Percentiles rank a stretch among this genome's conserved stretches.
Conservation (phyloP, 306 rosid genomes). For the Inga leiocalycina region DNA sequence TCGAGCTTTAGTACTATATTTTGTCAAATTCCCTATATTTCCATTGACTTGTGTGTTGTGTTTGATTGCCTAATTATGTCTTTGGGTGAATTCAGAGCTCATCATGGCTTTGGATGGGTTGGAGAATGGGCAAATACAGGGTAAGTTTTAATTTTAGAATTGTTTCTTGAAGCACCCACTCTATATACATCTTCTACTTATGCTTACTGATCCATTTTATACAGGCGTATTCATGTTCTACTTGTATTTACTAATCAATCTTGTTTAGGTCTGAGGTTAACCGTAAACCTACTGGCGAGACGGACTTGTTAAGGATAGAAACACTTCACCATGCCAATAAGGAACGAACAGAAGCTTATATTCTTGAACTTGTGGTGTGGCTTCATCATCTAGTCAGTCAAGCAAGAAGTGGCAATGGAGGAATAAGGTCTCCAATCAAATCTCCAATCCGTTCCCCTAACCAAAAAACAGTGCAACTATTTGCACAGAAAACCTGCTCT, state of each 20-base stretch:
- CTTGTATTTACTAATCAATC: conserved; percentile 20
- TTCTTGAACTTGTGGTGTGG: conserved; percentile 91
- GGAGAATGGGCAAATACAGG: conserved; percentile 99
- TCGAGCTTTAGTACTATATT: conserved; percentile 24
- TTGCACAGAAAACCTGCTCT: conserved; percentile 52
- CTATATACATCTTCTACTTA: conserved; percentile 20
- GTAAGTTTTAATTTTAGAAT: conserved; percentile 48
- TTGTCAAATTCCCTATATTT: conserved; percentile 9
- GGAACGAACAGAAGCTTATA: conserved; percentile 74
- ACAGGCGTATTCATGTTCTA: conserved; percentile 39
- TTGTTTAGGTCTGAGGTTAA: conserved; percentile 70
- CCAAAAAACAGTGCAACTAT: conserved; percentile 53
- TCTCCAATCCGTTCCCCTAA: conserved; percentile 83
- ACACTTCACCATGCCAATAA: conserved; percentile 95
- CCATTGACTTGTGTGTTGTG: conserved; percentile 9
- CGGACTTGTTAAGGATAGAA: conserved; percentile 79
- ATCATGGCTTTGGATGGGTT: conserved; percentile 98
- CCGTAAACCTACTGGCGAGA: conserved; percentile 73
- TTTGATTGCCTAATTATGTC: conserved; percentile 31
- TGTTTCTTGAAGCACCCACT: conserved; percentile 4
- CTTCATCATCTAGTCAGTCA: conserved; percentile 89
- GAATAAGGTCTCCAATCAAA: conserved; percentile 87
- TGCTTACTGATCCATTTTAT: conserved; percentile 20
- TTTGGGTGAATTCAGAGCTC: conserved; percentile 69
- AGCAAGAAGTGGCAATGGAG: conserved; percentile 70